Evolutionary conservation across 2,329 filamentous ascomycete genomes (phyloP).

Genomic region (Uncinocarpus reesii): DNA sequence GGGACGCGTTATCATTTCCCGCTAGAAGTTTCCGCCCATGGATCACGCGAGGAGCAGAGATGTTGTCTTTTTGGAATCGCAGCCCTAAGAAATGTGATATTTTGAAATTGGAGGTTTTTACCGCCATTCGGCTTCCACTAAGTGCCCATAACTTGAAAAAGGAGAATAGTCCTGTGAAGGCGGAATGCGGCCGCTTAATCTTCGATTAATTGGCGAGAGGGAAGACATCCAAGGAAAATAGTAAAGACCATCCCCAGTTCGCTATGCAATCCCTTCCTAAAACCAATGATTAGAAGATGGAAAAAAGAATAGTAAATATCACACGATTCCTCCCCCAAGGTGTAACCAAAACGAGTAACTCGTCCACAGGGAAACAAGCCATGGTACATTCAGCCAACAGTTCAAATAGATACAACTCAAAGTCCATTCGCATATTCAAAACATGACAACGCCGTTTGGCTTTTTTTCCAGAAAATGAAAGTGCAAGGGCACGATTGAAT

Average conservation of each 20-base stretch:
- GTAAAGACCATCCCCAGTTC: not conserved
- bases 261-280: not conserved
- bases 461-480: slow-evolving; percentile 4
- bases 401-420: not conserved
- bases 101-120: not conserved
- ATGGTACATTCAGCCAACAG: slow-evolving; percentile 7
- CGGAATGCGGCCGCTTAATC: too few relatives aligned
- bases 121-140: not conserved
- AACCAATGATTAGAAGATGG: not conserved
- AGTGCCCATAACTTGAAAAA: not conserved
- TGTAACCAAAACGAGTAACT: not conserved
- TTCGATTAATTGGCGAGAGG: too few relatives aligned
- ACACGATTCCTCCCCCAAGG: not conserved
- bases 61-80: not conserved
- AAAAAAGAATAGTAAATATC: not conserved
- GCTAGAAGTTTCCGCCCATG: not conserved
- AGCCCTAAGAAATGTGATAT: slow-evolving; percentile 1
- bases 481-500: not conserved
- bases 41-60: not conserved
- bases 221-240: slow-evolving; percentile 8
- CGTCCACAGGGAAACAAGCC: not conserved
- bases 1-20: too few relatives aligned
- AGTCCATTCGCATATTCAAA: not conserved
- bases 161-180: not conserved
- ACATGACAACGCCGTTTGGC: not conserved